Percentiles rank a stretch among this genome's conserved stretches.
phyloP scores from a whole-genome alignment of 345 rosid species.

The Hirschfeldia incana region DNA sequence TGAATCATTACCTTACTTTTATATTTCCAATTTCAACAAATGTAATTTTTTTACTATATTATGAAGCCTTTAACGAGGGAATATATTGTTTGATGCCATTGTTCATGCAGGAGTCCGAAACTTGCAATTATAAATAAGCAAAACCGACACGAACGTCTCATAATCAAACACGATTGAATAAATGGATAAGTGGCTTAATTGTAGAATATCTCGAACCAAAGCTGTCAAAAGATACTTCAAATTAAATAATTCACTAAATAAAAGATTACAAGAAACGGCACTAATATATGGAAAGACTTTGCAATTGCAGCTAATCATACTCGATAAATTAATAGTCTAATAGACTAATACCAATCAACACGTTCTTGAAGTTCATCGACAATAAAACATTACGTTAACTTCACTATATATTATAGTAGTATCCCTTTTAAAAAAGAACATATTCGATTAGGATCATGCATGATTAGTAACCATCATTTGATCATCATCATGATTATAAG shows the following conservation, averaged over 20 bases:
- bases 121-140: slow-evolving; percentile 1
- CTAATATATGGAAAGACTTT: slow-evolving; percentile 35
- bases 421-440: neutral
- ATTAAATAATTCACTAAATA: slow-evolving; percentile 16
- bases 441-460: slow-evolving; percentile 4
- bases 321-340: slow-evolving; percentile 36
- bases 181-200: slow-evolving; percentile 16
- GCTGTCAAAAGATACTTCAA: slow-evolving; percentile 40
- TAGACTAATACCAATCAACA: slow-evolving; percentile 15
- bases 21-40: neutral
- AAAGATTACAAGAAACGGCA: slow-evolving; percentile 21
- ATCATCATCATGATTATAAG: slow-evolving; percentile 31
- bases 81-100: slow-evolving; percentile 15
- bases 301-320: slow-evolving; percentile 18
- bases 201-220: slow-evolving; percentile 31
- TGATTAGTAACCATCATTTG: neutral
- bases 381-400: slow-evolving; percentile 22
- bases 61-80: slow-evolving; percentile 5
- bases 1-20: neutral
- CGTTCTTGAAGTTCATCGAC: slow-evolving; percentile 34
- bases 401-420: slow-evolving; percentile 4
- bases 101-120: slow-evolving; percentile 25
- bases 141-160: slow-evolving; percentile 32
- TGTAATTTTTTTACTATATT: neutral
- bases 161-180: slow-evolving; percentile 30